A percentile compares a stretch with the other conserved stretches of the same genome.
Evolutionary conservation across 1,284 basidiomycete genomes (phyloP).

Genomic region (Puccinia polysora): DNA sequence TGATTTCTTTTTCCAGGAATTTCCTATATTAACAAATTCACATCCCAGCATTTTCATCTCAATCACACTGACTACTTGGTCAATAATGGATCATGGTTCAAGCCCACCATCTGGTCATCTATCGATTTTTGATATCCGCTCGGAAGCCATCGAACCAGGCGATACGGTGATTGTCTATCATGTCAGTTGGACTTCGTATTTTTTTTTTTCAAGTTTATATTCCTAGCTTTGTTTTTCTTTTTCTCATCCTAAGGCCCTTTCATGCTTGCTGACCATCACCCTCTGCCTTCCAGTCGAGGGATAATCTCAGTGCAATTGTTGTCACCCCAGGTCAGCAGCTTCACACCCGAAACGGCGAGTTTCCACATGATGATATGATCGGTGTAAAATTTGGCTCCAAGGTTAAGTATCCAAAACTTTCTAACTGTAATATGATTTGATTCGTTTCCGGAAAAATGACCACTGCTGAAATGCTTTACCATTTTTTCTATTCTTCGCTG

Average conservation of each 20-base stretch:
- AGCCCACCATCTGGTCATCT: too few species aligned
- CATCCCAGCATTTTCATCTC: too few species aligned
- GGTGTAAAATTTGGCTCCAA: conserved; percentile 84
- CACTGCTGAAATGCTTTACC: too few species aligned
- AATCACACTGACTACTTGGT: too few species aligned
- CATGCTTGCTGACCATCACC: neutral
- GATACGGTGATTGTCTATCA: conserved; percentile 42
- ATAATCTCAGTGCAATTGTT: conserved; percentile 71
- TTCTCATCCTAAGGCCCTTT: neutral
- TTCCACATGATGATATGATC: conserved; percentile 78
- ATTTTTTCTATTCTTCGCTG: neutral
- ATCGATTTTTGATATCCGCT: conserved; percentile 29
- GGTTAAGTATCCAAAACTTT: conserved; percentile 40
- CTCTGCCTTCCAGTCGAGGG: conserved; percentile 63
- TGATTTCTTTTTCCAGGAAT: too few species aligned
- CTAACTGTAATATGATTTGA: neutral
- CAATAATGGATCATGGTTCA: too few species aligned
- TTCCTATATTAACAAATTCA: too few species aligned
- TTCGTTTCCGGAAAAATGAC: too few species aligned
- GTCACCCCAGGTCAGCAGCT: conserved; percentile 75
- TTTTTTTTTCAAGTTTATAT: too few species aligned
- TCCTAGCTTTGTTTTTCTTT: neutral
- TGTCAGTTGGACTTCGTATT: conserved; percentile 7
- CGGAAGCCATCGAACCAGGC: conserved; percentile 21
- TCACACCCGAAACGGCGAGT: conserved; percentile 83